Evolutionary conservation across 805 yeast genomes (phyloP).

Genomic region (Sugiyamaella boreocaroliniensis): DNA sequence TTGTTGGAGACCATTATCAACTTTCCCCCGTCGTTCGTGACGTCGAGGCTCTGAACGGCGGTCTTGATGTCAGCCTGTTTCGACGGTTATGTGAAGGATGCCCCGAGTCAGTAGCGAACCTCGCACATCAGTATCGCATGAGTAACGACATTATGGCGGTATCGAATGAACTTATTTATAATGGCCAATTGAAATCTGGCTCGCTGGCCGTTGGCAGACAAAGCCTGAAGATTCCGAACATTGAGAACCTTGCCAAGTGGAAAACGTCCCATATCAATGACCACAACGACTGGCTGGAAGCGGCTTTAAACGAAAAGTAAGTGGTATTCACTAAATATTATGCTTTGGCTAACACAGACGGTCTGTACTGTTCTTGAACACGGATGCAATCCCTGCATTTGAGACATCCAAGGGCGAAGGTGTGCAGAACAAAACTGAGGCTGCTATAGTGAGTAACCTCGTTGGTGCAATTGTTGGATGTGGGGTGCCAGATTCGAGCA

Average conservation of each 20-base stretch:
- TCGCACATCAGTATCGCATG: constrained; percentile 88
- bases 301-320: constrained; percentile 46
- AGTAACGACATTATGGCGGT: constrained; percentile 78
- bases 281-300: constrained; percentile 46
- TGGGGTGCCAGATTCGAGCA: constrained; percentile 53
- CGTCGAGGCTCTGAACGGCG: constrained; percentile 55
- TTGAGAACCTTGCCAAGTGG: constrained; percentile 19
- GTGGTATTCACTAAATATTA: not conserved
- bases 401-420: constrained; percentile 59
- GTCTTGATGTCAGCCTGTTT: constrained; percentile 72
- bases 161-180: constrained; percentile 73
- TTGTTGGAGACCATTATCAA: constrained; percentile 97
- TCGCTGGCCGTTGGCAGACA: constrained; percentile 55
- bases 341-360: constrained; percentile 5
- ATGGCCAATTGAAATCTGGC: constrained; percentile 74
- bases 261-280: not conserved
- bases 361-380: constrained; percentile 72
- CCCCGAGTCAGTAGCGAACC: constrained; percentile 69
- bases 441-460: constrained; percentile 52
- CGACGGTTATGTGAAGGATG: constrained; percentile 61
- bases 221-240: constrained; percentile 42
- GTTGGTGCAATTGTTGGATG: constrained; percentile 50
- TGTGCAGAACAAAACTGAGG: constrained; percentile 68
- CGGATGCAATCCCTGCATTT: constrained; percentile 56
- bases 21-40: constrained; percentile 80